These are phyloP conservation scores for Trichoderma virens DNA, from an alignment of 495 filamentous ascomycete genomes.

Conservation along the genomic window DNA sequence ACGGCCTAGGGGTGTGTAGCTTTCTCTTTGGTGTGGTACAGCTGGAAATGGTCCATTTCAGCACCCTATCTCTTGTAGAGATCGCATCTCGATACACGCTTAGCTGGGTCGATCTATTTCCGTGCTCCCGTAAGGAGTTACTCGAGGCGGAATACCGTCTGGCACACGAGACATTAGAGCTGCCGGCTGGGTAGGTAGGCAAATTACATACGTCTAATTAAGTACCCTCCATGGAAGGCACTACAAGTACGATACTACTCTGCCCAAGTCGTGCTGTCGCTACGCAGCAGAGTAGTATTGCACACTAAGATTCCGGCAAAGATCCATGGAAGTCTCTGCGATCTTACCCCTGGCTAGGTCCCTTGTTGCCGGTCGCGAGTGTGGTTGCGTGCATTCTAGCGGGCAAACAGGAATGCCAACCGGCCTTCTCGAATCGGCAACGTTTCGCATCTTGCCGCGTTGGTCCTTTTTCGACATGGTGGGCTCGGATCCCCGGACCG, in stretches of 20 bases:
- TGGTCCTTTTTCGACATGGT: neutral
- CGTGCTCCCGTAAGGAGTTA: neutral
- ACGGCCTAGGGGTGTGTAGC: neutral
- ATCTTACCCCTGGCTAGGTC: conserved; percentile 8
- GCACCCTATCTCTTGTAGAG: neutral
- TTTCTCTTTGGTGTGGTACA: neutral
- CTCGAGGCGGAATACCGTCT: neutral
- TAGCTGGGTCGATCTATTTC: neutral
- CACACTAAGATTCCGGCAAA: neutral
- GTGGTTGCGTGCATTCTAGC: neutral
- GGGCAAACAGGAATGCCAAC: neutral
- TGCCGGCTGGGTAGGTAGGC: neutral
- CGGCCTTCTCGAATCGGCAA: conserved; percentile 2
- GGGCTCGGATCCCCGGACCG: neutral
- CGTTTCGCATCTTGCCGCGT: neutral
- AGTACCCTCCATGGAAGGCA: neutral
- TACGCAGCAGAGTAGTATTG: neutral
- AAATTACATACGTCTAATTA: neutral
- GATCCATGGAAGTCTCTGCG: neutral
- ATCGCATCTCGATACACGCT: conserved; percentile 3
- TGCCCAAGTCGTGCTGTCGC: neutral
- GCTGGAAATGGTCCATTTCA: neutral
- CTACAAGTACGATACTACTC: neutral
- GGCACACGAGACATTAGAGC: neutral
- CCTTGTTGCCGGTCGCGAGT: neutral